phyloP scores from a whole-genome alignment of 2,329 filamentous ascomycete genomes.

The Aureobasidium sp. region DNA sequence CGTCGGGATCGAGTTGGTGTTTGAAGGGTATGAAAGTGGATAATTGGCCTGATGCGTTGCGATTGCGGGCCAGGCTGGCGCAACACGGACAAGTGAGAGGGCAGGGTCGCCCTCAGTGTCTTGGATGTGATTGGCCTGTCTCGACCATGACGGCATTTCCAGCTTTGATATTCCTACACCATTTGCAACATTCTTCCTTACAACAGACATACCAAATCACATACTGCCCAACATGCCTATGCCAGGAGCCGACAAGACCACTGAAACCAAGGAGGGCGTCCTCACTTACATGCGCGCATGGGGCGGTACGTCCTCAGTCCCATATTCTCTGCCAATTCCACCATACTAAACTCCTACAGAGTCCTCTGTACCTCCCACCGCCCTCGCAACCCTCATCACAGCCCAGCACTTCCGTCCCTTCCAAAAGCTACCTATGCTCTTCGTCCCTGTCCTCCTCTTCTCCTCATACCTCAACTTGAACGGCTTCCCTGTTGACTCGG shows the following conservation, averaged over 20 bases:
- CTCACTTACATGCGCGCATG: conserved; percentile 43
- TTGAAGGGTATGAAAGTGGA: background rate
- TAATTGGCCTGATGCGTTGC: background rate
- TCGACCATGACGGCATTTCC: background rate
- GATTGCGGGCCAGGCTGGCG: background rate
- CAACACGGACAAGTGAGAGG: background rate
- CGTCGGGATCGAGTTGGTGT: background rate
- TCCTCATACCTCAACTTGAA: conserved; percentile 59
- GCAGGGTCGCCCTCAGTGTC: background rate
- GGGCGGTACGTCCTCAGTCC: conserved; percentile 40
- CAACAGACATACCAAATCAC: background rate
- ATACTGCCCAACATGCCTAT: conserved; percentile 29
- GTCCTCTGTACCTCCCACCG: conserved; percentile 53
- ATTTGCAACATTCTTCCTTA: background rate
- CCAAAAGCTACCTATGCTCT: conserved; percentile 58
- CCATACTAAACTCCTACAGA: conserved; percentile 31
- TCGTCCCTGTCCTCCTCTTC: conserved; percentile 59
- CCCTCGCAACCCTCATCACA: conserved; percentile 59
- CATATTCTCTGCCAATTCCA: too few species aligned
- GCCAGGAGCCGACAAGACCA: conserved; percentile 30
- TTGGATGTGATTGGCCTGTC: background rate
- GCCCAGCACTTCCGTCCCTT: conserved; percentile 61
- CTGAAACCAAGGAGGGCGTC: conserved; percentile 34
- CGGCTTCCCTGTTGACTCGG: conserved; percentile 55
- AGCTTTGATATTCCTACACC: background rate